Evolutionary conservation across 805 yeast species (phyloP).

Genomic region (Torulaspora quercuum): DNA sequence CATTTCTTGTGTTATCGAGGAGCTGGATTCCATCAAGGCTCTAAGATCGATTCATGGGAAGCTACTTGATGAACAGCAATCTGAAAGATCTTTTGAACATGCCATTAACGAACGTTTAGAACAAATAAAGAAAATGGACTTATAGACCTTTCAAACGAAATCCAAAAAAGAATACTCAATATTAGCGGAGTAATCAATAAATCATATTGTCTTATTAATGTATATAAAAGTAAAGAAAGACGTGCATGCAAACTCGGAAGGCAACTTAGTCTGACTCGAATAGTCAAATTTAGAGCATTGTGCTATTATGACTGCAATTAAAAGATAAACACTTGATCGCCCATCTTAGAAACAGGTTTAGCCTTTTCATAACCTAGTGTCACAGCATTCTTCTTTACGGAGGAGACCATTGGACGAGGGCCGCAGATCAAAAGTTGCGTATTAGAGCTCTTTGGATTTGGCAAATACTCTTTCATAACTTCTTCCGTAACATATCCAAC

Average conservation of each 20-base stretch:
- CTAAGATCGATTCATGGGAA: conserved; percentile 79
- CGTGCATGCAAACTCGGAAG: too few relatives aligned
- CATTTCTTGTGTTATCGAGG: conserved; percentile 90
- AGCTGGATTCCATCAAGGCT: conserved; percentile 78
- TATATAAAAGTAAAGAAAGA: too few relatives aligned
- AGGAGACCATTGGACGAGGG: conserved; percentile 88
- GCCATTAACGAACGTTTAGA: conserved; percentile 46
- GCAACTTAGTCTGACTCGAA: too few relatives aligned
- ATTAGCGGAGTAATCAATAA: too few relatives aligned
- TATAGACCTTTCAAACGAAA: conserved; percentile 8
- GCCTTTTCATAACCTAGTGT: conserved; percentile 78
- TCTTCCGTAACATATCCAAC: conserved; percentile 80
- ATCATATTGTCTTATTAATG: too few relatives aligned
- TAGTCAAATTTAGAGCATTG: too few relatives aligned
- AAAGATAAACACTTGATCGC: conserved; percentile 86
- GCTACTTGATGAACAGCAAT: conserved; percentile 49
- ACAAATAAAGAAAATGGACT: conserved; percentile 41
- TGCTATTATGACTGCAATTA: conserved; percentile 34
- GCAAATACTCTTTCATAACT: conserved; percentile 59
- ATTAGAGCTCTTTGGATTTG: conserved; percentile 52
- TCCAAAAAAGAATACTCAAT: conserved; percentile 2
- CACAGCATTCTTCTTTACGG: conserved; percentile 75
- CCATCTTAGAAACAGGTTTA: conserved; percentile 82
- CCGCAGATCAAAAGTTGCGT: conserved; percentile 80
- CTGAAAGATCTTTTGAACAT: conserved; percentile 29